Evolutionary conservation across 306 rosid species (phyloP), one percentile per base, ranked within the genome.

Genomic region (Prunus mongolica): DNA sequence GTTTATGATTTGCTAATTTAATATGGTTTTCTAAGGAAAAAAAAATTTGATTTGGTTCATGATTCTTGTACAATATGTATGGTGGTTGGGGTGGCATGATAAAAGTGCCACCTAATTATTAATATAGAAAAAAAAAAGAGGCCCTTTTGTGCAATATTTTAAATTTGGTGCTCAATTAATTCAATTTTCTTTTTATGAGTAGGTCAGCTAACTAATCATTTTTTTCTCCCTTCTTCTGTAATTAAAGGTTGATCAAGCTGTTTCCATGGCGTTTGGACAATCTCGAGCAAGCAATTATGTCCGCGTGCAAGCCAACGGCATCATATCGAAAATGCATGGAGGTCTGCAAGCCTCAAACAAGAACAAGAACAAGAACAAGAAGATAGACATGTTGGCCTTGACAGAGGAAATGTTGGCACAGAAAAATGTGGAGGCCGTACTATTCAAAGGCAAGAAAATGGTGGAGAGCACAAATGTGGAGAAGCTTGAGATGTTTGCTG

Each of bases 211-310:
- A 77, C 74, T 67, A 83, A 77, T 78, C 78, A 76, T 57, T 67
- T 24, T 47, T 6, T 34, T 38, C 0, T 46, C 0, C 1, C 62
- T 34, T 68, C 72, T 22, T 51, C 38, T 72, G 16, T 66, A 64
- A 80, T 72, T 75, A 81, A 25, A 94, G 98, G 96, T 94, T 57
- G 98, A 94, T 85, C 97, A 94, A 82, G 96, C 96, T 16, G 92
- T 94, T 78, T 92, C 96, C 9, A 89, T 90, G 97, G 95, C 98
- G 47, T 94, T 94, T 67, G 93, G 93, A 38, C 87, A 88, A 27
- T 81, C 87, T 76, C 73, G 91, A 73, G 22, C 78, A 77, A 82
- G 69, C 47, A 92, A 92, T 83, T 94, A 92, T 76, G 89, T 89
- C 57, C 84, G 98, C 49, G 84, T 75, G 73, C 85, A 94, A 87